phyloP scores from a whole-genome alignment of 177 flowering plant genomes.

The Viscum album region DNA sequence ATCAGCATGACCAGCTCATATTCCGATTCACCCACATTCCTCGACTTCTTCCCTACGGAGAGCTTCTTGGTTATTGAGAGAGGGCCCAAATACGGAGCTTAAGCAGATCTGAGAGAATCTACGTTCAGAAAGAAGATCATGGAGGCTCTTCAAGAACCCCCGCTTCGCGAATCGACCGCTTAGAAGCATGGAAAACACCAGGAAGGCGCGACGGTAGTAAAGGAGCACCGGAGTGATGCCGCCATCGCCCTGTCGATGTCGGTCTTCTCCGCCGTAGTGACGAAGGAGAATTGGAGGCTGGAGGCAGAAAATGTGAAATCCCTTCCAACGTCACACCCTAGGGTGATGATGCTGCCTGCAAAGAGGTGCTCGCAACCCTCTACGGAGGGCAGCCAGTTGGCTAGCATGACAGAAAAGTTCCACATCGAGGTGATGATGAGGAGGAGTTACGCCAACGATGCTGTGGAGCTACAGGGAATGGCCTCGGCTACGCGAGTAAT shows the following conservation, averaged over 20 bases:
- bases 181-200: constrained; percentile 53
- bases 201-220: not conserved
- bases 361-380: constrained; percentile 21
- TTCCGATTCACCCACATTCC: no score
- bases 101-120: constrained; percentile 51
- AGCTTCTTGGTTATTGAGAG: no score
- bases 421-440: constrained; percentile 30
- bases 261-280: constrained; percentile 46
- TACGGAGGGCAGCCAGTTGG: constrained; percentile 56
- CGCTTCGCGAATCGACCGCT: constrained; percentile 19
- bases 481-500: constrained; percentile 33
- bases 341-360: constrained; percentile 23
- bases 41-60: no score
- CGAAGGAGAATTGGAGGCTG: constrained; percentile 71
- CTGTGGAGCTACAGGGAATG: constrained; percentile 51
- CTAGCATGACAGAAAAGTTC: constrained; percentile 45
- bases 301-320: not conserved
- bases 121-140: constrained; percentile 27
- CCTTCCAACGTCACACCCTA: not conserved
- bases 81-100: no score
- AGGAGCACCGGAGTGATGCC: constrained; percentile 21
- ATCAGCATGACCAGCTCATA: no score
- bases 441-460: constrained; percentile 49
- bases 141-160: not conserved
- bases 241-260: constrained; percentile 68